Percentiles rank a stretch among this genome's conserved stretches.
phyloP scores from a whole-genome alignment of 2,329 filamentous ascomycete species.

The Monosporascus ibericus region DNA sequence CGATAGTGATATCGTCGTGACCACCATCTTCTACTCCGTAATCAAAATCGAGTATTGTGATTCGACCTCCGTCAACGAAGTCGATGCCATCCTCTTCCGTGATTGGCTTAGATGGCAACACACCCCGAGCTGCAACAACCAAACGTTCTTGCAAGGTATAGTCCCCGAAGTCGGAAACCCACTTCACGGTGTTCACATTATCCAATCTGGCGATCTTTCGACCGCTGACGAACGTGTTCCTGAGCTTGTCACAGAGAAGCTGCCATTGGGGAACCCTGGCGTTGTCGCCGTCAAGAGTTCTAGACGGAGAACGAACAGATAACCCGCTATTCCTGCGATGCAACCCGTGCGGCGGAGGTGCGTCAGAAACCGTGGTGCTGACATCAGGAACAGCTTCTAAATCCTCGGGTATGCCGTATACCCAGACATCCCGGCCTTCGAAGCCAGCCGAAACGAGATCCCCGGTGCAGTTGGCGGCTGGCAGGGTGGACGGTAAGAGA shows the following conservation, averaged over 20 bases:
- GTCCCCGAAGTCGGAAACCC: constrained; percentile 54
- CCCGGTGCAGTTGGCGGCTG: constrained; percentile 61
- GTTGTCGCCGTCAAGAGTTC: constrained; percentile 29
- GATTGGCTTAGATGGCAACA: constrained; percentile 49
- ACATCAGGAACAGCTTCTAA: constrained; percentile 54
- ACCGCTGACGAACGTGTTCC: constrained; percentile 67
- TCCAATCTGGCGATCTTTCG: constrained; percentile 58
- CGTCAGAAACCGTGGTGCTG: constrained; percentile 23
- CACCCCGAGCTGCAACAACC: constrained; percentile 66
- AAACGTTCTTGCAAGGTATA: constrained; percentile 50
- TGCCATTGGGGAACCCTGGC: constrained; percentile 60
- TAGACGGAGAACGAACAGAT: constrained; percentile 32
- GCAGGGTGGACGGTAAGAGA: constrained; percentile 61
- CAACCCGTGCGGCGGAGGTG: constrained; percentile 18
- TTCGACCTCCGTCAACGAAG: constrained; percentile 71
- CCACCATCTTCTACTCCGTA: constrained; percentile 52
- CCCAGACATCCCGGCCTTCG: constrained; percentile 65
- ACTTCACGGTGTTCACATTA: constrained; percentile 63
- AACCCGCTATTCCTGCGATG: constrained; percentile 36
- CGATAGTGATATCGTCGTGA: constrained; percentile 57
- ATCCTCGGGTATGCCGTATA: constrained; percentile 72
- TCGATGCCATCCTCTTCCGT: constrained; percentile 67
- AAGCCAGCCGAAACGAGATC: constrained; percentile 72
- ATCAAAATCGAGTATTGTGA: constrained; percentile 69
- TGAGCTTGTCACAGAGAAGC: constrained; percentile 58